A percentile compares a stretch with the other conserved stretches of the same genome.
These are phyloP conservation scores for Sextonia rubra DNA, from an alignment of 164 flowering plant genomes.

Conservation along the genomic window DNA sequence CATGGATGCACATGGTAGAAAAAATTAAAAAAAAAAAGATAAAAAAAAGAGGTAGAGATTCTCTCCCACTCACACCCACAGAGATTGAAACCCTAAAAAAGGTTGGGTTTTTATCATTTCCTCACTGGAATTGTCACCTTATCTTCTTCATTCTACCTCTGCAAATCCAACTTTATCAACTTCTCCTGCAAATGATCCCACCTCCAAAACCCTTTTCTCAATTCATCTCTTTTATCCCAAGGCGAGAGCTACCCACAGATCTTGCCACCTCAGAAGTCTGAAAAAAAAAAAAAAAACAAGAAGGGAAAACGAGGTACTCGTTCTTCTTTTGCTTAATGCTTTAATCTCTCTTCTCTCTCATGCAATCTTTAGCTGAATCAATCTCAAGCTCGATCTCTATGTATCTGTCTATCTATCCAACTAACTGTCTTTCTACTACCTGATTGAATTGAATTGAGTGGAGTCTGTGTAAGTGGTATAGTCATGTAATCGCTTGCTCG, in stretches of 20 bases:
- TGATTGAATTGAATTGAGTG: neutral
- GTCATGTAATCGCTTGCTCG: too few relatives aligned
- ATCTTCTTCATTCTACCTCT: slow-evolving; percentile 74
- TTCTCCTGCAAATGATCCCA: too few relatives aligned
- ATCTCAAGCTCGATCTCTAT: neutral
- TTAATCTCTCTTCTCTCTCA: neutral
- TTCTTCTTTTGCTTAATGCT: neutral
- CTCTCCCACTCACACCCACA: too few relatives aligned
- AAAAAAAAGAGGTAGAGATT: too few relatives aligned
- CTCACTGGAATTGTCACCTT: slow-evolving; percentile 51
- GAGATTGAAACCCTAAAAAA: too few relatives aligned
- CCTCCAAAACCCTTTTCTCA: too few relatives aligned
- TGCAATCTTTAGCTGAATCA: neutral
- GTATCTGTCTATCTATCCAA: neutral
- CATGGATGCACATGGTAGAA: too few relatives aligned
- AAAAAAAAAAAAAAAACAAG: too few relatives aligned
- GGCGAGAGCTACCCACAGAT: slow-evolving; percentile 4
- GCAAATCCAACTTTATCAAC: slow-evolving; percentile 36
- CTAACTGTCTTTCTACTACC: too few relatives aligned
- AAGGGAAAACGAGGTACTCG: neutral
- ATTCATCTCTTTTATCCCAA: neutral
- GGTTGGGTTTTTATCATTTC: too few relatives aligned
- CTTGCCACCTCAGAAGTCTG: slow-evolving; percentile 1
- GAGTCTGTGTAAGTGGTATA: neutral
- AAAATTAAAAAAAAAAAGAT: too few relatives aligned